A percentile compares a stretch with the other conserved stretches of the same genome.
Evolutionary conservation across 1,139 yeast species (phyloP).

Genomic region (Nakaseomyces glabratus): DNA sequence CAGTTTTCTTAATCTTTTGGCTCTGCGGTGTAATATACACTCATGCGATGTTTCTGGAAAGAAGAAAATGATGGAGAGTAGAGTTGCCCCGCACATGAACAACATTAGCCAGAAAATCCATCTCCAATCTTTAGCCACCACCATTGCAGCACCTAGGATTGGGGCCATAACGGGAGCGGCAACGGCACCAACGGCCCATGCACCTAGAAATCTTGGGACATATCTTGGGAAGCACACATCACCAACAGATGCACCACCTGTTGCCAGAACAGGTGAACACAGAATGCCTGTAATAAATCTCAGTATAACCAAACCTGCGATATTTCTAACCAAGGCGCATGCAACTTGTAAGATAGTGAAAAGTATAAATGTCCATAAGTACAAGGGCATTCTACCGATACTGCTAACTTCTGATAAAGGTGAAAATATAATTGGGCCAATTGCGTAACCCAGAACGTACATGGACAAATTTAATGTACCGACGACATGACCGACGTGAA

Average conservation of each 20-base stretch:
- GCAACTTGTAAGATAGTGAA: constrained; percentile 55
- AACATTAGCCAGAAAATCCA: constrained; percentile 40
- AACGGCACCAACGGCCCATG: constrained; percentile 46
- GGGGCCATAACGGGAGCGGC: constrained; percentile 64
- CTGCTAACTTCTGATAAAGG: constrained; percentile 46
- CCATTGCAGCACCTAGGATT: constrained; percentile 44
- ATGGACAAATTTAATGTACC: constrained; percentile 17
- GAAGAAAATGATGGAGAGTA: constrained; percentile 32
- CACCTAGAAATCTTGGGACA: constrained; percentile 37
- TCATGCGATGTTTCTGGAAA: constrained; percentile 46
- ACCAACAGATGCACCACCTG: constrained; percentile 50
- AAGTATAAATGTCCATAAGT: constrained; percentile 42
- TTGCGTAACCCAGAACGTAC: constrained; percentile 45
- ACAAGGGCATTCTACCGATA: constrained; percentile 48
- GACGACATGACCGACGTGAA: constrained; percentile 19
- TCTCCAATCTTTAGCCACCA: constrained; percentile 39
- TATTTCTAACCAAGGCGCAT: constrained; percentile 46
- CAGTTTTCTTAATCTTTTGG: constrained; percentile 37
- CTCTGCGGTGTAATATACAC: constrained; percentile 41
- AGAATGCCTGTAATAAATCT: constrained; percentile 47
- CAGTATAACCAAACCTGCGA: constrained; percentile 43
- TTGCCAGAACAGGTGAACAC: constrained; percentile 50
- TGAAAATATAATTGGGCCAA: constrained; percentile 47
- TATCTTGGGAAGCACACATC: constrained; percentile 42
- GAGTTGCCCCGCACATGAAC: constrained; percentile 35